A percentile compares a stretch with the other conserved stretches of the same genome.
phyloP scores from a whole-genome alignment of 2,329 filamentous ascomycete genomes.

The Calonectria fujianensis region DNA sequence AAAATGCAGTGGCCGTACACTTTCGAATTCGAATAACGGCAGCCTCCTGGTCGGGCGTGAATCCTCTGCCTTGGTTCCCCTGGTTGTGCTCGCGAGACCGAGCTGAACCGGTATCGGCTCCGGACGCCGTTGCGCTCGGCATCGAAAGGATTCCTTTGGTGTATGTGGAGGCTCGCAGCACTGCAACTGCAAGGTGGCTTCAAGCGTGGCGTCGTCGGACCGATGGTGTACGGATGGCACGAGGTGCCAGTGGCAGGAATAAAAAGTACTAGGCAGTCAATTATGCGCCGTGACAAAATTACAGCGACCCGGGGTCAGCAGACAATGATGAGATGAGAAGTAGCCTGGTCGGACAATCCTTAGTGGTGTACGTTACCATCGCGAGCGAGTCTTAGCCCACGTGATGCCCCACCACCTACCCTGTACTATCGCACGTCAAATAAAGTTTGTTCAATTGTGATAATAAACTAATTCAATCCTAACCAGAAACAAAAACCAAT shows the following conservation, averaged over 20 bases:
- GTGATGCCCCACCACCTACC: conserved; percentile 38
- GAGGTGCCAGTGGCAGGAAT: neutral
- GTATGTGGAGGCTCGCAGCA: conserved; percentile 4
- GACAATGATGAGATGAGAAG: conserved; percentile 32
- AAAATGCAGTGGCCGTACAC: conserved; percentile 91
- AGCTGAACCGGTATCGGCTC: conserved; percentile 69
- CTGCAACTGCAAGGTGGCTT: conserved; percentile 24
- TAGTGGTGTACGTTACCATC: conserved; percentile 37
- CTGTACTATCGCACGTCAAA: conserved; percentile 17
- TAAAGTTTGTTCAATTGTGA: neutral
- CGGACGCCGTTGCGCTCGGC: conserved; percentile 72
- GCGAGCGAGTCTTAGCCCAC: conserved; percentile 31
- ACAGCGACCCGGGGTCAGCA: conserved; percentile 15
- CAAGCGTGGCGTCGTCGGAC: conserved; percentile 30
- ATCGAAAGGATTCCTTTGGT: conserved; percentile 49
- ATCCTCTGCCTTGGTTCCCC: conserved; percentile 84
- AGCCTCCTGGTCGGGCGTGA: conserved; percentile 91
- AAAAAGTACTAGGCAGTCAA: neutral
- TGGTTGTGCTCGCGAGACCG: conserved; percentile 82
- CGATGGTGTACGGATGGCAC: neutral
- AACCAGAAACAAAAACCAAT: neutral
- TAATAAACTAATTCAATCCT: neutral
- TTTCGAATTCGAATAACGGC: conserved; percentile 91
- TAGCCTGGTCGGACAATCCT: conserved; percentile 36
- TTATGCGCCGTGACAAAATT: conserved; percentile 19